Evolutionary conservation across 345 rosid species (phyloP), one percentile per base, ranked within the genome.

Genomic region (Ceriops zippeliana): DNA sequence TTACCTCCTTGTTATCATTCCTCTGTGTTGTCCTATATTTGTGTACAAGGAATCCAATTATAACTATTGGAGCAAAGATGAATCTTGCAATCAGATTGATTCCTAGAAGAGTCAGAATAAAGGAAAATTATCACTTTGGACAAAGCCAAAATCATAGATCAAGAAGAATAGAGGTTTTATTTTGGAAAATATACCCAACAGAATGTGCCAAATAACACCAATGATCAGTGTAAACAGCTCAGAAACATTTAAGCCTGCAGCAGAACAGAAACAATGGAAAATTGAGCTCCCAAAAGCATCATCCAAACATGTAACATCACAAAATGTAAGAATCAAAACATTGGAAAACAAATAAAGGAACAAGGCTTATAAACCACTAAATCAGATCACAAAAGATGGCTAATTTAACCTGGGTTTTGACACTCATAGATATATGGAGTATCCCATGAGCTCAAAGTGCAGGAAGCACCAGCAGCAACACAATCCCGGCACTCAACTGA

Each of bases 401-500:
- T n/a, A 56, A 3, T 27, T 42, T 37, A 31, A 69, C 77, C 75
- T 70, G 70, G 38, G 15, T 22, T 30, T 35, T 63, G 16, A 34
- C 82, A 78, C 19, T 32, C 17, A 57, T 73, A 73, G 49, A 17
- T 46, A 63, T 35, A 67, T 4, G 78, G 72, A 15, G 70, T 38
- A 13, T 64, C 75, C 59, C 20, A 3, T n/a, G 71, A 42, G 32
- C 52, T 54, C 52, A 67, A 4, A 10, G 8, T 3, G 52, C 84
- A 81, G 15, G 4, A 9, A 71, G 28, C 26, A 28, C 78, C 84
- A 62, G 3, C 51, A 4, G 32, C 58, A 26, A 57, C 13, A 61
- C 84, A 80, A 73, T 75, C 51, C 70, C 80, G 65, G 65, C 86
- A 83, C 70, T 67, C 82, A 35, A 73, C 59, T 5, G 82, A 75